Percentiles rank a stretch among this genome's conserved stretches.
phyloP scores from a whole-genome alignment of 441 rosid genomes.

The Isatis lusitanica region DNA sequence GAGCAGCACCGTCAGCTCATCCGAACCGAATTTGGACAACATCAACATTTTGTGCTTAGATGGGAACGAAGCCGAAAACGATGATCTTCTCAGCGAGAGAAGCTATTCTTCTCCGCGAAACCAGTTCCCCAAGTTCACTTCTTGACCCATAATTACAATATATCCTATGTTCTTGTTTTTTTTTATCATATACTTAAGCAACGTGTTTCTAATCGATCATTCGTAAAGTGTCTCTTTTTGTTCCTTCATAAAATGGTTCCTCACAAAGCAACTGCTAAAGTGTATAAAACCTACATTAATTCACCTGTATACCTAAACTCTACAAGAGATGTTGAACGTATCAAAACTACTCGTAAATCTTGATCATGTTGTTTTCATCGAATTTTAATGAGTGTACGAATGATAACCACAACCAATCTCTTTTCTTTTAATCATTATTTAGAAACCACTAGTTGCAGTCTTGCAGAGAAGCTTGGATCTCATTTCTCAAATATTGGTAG shows the following conservation, averaged over 20 bases:
- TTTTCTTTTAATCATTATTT: background rate
- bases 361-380: background rate
- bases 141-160: conserved; percentile 11
- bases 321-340: background rate
- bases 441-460: background rate
- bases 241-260: background rate
- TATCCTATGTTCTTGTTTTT: background rate
- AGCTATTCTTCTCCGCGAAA: conserved; percentile 49
- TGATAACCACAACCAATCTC: background rate
- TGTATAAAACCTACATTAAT: background rate
- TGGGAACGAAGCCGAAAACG: conserved; percentile 53
- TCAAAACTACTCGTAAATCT: background rate
- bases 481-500: background rate
- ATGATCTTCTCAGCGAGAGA: conserved; percentile 51
- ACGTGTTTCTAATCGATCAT: conserved; percentile 16
- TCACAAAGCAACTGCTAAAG: background rate
- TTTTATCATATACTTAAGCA: conserved; percentile 20
- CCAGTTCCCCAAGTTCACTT: conserved; percentile 41
- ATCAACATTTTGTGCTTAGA: conserved; percentile 47
- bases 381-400: background rate
- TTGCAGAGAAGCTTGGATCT: background rate
- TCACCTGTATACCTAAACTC: background rate
- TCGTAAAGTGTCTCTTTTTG: background rate
- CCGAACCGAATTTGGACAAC: conserved; percentile 72
- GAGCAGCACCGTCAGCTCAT: conserved; percentile 66